Evolutionary conservation across 768 basidiomycete species (phyloP).

Genomic region (Rhizopogon sp.): DNA sequence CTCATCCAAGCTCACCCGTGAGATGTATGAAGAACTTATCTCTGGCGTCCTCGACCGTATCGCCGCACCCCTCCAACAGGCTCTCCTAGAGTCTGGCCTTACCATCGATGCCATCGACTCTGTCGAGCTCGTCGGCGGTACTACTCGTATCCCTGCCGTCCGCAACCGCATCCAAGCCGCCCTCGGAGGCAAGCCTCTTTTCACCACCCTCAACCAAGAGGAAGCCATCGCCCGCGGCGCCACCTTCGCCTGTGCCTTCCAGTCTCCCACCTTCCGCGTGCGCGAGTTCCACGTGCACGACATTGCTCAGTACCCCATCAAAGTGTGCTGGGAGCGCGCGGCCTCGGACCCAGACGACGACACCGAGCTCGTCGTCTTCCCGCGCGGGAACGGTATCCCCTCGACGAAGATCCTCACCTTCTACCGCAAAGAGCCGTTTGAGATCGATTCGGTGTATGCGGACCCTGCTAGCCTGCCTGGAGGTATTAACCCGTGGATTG

Average conservation of each 20-base stretch:
- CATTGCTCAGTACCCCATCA: constrained; percentile 84
- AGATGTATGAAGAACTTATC: constrained; percentile 78
- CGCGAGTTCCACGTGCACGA: constrained; percentile 91
- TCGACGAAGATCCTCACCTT: constrained; percentile 96
- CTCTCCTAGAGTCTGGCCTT: constrained; percentile 76
- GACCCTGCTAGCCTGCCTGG: constrained; percentile 71
- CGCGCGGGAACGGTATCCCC: constrained; percentile 77
- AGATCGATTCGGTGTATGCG: constrained; percentile 81
- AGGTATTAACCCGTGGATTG: constrained; percentile 80
- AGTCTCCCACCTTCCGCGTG: constrained; percentile 97
- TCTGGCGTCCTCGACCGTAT: constrained; percentile 73
- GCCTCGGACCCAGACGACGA: constrained; percentile 81
- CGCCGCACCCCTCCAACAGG: constrained; percentile 66
- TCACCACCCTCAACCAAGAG: constrained; percentile 94
- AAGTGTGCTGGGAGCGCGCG: constrained; percentile 78
- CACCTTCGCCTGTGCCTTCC: constrained; percentile 95
- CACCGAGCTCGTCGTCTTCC: constrained; percentile 89
- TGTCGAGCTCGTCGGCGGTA: constrained; percentile 91
- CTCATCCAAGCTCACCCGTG: constrained; percentile 77
- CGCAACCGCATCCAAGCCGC: constrained; percentile 80
- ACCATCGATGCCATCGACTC: constrained; percentile 82
- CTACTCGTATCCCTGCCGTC: constrained; percentile 90
- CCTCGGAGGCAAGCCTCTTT: constrained; percentile 80
- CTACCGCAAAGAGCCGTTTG: constrained; percentile 85
- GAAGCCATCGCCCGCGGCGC: constrained; percentile 95